These are phyloP conservation scores for Cajanus cajan DNA, from an alignment of 306 rosid genomes.

Conservation along the genomic window DNA sequence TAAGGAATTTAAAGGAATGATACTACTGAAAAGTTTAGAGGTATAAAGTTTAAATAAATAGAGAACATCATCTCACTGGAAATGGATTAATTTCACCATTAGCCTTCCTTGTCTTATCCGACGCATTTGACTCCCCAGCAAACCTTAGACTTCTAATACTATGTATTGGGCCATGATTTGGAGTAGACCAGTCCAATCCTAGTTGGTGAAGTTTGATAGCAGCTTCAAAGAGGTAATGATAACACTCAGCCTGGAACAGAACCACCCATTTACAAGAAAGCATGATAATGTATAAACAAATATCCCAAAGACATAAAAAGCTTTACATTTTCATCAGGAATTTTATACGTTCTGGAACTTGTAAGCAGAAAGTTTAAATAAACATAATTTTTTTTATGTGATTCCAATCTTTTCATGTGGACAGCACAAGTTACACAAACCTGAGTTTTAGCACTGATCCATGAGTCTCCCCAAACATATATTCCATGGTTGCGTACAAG, in stretches of 20 bases:
- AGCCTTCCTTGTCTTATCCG: slow-evolving; percentile 47
- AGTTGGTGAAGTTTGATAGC: slow-evolving; percentile 74
- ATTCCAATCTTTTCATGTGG: not conserved
- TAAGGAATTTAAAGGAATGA: not conserved
- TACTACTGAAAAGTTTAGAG: not conserved
- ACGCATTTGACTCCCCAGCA: slow-evolving; percentile 36
- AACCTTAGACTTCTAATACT: slow-evolving; percentile 38
- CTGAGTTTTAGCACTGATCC: slow-evolving; percentile 91
- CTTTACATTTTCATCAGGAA: not conserved
- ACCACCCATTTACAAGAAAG: slow-evolving; percentile 28
- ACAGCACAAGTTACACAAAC: slow-evolving; percentile 38
- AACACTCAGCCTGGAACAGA: slow-evolving; percentile 66
- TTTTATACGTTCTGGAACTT: not conserved
- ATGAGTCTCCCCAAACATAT: slow-evolving; percentile 85
- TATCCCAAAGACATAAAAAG: slow-evolving; percentile 5
- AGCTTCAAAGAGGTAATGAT: slow-evolving; percentile 83
- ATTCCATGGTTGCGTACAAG: slow-evolving; percentile 92
- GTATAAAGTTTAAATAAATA: not conserved
- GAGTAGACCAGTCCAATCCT: slow-evolving; percentile 76
- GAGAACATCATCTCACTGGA: slow-evolving; percentile 42
- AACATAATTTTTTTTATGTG: not conserved
- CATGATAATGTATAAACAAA: not conserved
- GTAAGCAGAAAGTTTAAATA: not conserved
- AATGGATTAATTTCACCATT: slow-evolving; percentile 36
- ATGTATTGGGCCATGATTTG: slow-evolving; percentile 57